phyloP scores from a whole-genome alignment of 108 stramenopile genomes.

The Conticribra guillardii region DNA sequence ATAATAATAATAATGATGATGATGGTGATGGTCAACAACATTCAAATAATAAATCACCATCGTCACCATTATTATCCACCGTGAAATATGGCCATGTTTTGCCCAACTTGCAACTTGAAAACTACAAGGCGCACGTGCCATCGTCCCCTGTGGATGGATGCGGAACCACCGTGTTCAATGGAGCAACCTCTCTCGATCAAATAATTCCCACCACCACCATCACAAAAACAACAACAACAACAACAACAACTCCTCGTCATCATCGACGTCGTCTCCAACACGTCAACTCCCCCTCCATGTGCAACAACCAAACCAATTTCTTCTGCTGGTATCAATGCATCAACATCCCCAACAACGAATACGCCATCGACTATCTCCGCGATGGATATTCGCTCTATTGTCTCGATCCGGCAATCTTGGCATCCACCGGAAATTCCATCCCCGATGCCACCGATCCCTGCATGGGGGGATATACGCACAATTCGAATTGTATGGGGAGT shows the following conservation, averaged over 20 bases:
- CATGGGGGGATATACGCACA: slow-evolving; percentile 48
- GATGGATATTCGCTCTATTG: slow-evolving; percentile 81
- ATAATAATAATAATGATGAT: no score
- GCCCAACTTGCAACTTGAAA: slow-evolving; percentile 20
- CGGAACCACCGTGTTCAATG: slow-evolving; percentile 20
- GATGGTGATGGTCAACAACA: no score
- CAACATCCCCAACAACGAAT: slow-evolving; percentile 64
- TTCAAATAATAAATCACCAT: slow-evolving; percentile 1
- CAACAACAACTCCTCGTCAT: background rate
- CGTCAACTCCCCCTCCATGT: slow-evolving; percentile 56
- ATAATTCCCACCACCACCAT: background rate
- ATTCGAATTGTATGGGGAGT: slow-evolving; percentile 62
- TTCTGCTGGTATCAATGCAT: slow-evolving; percentile 85
- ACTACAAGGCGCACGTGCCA: slow-evolving; percentile 38
- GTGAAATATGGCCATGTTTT: slow-evolving; percentile 24
- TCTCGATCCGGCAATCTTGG: slow-evolving; percentile 63
- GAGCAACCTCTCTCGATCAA: background rate
- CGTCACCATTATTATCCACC: background rate
- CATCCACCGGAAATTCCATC: slow-evolving; percentile 47
- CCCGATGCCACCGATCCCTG: slow-evolving; percentile 61
- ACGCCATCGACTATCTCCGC: slow-evolving; percentile 50
- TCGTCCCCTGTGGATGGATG: slow-evolving; percentile 38
- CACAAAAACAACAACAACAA: background rate
- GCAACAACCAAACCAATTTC: slow-evolving; percentile 82
- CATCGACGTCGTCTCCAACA: slow-evolving; percentile 56